These are phyloP conservation scores for Stachybotrys chartarum DNA, from an alignment of 2,329 filamentous ascomycete genomes.

Conservation along the genomic window DNA sequence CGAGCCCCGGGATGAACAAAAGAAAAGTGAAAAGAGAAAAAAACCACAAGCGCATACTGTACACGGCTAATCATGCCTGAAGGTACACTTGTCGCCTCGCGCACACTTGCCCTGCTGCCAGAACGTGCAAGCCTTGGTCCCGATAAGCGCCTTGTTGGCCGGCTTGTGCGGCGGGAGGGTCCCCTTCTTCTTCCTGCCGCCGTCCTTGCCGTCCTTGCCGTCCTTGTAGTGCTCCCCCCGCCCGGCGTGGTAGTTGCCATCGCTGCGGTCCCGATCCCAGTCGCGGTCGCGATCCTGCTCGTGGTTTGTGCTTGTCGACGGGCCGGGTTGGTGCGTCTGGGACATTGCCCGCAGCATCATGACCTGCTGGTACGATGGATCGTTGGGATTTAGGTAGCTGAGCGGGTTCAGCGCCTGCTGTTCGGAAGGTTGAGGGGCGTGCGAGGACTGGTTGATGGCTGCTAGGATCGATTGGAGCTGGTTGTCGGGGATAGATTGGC, in stretches of 20 bases:
- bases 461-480: slow-evolving; percentile 38
- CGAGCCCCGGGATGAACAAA: too few species aligned
- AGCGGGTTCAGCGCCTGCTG: slow-evolving; percentile 11
- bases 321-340: slow-evolving; percentile 22
- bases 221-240: slow-evolving; percentile 22
- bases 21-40: too few species aligned
- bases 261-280: slow-evolving; percentile 22
- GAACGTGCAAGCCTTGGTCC: slow-evolving; percentile 64
- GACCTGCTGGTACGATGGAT: slow-evolving; percentile 32
- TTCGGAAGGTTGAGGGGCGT: slow-evolving; percentile 10
- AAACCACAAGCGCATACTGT: too few species aligned
- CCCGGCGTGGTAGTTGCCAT: slow-evolving; percentile 13
- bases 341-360: slow-evolving; percentile 30
- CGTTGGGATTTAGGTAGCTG: slow-evolving; percentile 26
- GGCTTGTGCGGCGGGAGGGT: slow-evolving; percentile 34
- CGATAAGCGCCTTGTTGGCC: slow-evolving; percentile 50
- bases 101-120: slow-evolving; percentile 65
- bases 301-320: slow-evolving; percentile 8
- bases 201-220: slow-evolving; percentile 16
- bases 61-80: slow-evolving; percentile 50
- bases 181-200: slow-evolving; percentile 31
- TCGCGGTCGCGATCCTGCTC: slow-evolving; percentile 24
- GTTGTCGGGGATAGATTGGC: slow-evolving; percentile 22
- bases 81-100: slow-evolving; percentile 68
- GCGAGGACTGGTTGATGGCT: slow-evolving; percentile 30